Percentiles rank a stretch among this genome's conserved stretches.
phyloP scores from a whole-genome alignment of 2,329 filamentous ascomycete genomes.

The Penicillium sp. region DNA sequence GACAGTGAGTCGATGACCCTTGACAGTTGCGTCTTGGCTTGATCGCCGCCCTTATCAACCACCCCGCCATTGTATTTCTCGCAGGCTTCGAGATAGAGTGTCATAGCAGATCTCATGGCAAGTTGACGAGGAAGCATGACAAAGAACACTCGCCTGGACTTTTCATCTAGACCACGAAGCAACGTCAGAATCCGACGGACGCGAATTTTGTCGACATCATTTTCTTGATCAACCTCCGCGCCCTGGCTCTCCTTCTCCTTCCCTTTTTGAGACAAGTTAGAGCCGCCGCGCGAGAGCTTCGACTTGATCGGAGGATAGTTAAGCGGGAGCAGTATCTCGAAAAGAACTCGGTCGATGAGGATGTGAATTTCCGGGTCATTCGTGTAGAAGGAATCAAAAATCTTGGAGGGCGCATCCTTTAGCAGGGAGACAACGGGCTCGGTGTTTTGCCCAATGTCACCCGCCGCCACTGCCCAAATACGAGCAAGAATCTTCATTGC shows the following conservation, averaged over 20 bases:
- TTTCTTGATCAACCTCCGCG: conserved; percentile 42
- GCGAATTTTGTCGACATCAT: conserved; percentile 66
- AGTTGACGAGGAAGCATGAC: conserved; percentile 79
- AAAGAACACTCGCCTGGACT: conserved; percentile 85
- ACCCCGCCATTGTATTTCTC: conserved; percentile 90
- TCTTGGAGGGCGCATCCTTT: conserved; percentile 78
- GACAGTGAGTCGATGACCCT: conserved; percentile 74
- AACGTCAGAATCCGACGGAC: conserved; percentile 83
- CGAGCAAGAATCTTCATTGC: conserved; percentile 83
- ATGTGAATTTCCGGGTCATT: conserved; percentile 87
- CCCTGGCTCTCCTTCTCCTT: conserved; percentile 44
- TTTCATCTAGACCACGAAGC: conserved; percentile 74
- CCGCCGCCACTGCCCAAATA: conserved; percentile 91
- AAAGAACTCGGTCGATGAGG: conserved; percentile 80
- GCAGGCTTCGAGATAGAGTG: conserved; percentile 79
- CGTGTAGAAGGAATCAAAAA: conserved; percentile 86
- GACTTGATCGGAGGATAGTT: conserved; percentile 75
- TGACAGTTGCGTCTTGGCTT: conserved; percentile 70
- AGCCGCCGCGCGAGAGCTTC: conserved; percentile 50
- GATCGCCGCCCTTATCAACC: conserved; percentile 67
- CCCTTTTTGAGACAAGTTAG: conserved; percentile 61
- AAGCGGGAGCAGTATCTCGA: conserved; percentile 88
- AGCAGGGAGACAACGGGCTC: conserved; percentile 76
- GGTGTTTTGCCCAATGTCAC: conserved; percentile 82
- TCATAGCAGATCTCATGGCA: conserved; percentile 72